Evolutionary conservation across 2,329 filamentous ascomycete genomes (phyloP).

Genomic region (Ambrosiella beaveri): DNA sequence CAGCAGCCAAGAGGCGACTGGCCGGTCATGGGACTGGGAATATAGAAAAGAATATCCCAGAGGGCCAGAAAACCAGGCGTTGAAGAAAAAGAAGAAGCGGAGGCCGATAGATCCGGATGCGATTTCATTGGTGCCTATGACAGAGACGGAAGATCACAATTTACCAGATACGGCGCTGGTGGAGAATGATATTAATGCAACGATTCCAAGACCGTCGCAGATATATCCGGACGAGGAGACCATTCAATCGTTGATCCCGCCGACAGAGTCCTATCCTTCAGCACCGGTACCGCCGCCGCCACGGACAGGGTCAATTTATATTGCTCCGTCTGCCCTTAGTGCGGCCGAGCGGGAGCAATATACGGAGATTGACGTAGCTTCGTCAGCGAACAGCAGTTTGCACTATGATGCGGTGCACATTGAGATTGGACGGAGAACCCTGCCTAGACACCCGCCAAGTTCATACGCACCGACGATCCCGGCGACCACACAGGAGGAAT

Average conservation of each 20-base stretch:
- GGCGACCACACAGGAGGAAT: not conserved
- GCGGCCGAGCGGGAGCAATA: slow-evolving; percentile 1
- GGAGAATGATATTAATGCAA: not conserved
- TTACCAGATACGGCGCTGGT: not conserved
- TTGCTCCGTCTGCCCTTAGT: slow-evolving; percentile 1
- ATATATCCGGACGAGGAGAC: slow-evolving; percentile 4
- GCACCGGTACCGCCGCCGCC: not conserved
- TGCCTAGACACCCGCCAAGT: not conserved
- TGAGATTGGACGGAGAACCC: not conserved
- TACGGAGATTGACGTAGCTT: not conserved
- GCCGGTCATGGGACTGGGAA: not conserved
- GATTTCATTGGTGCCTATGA: not conserved
- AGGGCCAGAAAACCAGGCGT: not conserved
- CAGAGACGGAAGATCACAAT: not conserved
- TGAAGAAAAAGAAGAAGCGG: not conserved
- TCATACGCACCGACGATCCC: not conserved
- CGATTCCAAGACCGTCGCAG: not conserved
- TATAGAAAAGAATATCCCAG: not conserved
- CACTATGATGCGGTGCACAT: not conserved
- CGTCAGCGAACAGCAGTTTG: not conserved
- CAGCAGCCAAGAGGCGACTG: not conserved
- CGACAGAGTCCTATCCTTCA: not conserved
- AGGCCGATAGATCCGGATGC: not conserved
- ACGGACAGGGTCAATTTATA: slow-evolving; percentile 1
- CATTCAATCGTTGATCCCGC: not conserved